Conservation (phyloP, 129 eudicot genomes). For the Helianthus annuus region HanXRQr2.0-SUNRISE NC_035445.2:150539973-150540472, state of each 20-base stretch:
- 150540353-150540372: no score
- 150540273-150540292: no score
- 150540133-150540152: constrained; percentile 1
- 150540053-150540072: constrained; percentile 29
- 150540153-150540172: neutral
- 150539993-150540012: constrained; percentile 27
- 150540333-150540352: no score
- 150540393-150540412: neutral
- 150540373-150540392: neutral
- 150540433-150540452: no score
- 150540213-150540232: neutral
- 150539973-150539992: constrained; percentile 35
- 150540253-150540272: neutral
- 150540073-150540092: constrained; percentile 28
- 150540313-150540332: no score
- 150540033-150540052: constrained; percentile 36
- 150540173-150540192: neutral
- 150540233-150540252: neutral
- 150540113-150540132: neutral
- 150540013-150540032: constrained; percentile 17
- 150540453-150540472: no score
- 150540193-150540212: neutral
- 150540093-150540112: constrained; percentile 20
- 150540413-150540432: no score
- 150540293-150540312: no score